Conservation (phyloP, 1,139 yeast genomes). For the Ogataea hybrid region DNA sequence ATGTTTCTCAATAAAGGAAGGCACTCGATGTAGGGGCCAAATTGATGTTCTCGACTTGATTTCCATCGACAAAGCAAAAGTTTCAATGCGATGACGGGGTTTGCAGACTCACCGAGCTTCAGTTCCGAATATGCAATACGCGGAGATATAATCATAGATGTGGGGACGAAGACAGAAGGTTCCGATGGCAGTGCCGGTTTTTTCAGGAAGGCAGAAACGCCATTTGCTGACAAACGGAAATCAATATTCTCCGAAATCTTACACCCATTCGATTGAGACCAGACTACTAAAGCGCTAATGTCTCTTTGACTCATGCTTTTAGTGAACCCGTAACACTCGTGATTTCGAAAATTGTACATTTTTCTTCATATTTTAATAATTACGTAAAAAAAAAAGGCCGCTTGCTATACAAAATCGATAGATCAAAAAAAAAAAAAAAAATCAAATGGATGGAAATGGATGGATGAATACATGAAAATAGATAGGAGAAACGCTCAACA, state of each 20-base stretch:
- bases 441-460: no score
- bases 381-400: no score
- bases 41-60: slow-evolving; percentile 2
- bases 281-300: not conserved
- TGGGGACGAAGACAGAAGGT: not conserved
- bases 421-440: no score
- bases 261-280: not conserved
- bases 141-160: not conserved
- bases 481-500: no score
- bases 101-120: not conserved
- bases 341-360: no score
- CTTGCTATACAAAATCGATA: no score
- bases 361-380: no score
- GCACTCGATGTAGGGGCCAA: slow-evolving; percentile 52
- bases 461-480: no score
- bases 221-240: not conserved
- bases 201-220: not conserved
- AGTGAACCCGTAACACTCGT: no score
- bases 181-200: not conserved
- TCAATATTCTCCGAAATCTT: not conserved
- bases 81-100: slow-evolving; percentile 18
- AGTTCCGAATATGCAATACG: slow-evolving; percentile 1
- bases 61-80: slow-evolving; percentile 19
- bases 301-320: not conserved
- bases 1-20: slow-evolving; percentile 53